Percentiles rank a stretch among this genome's conserved stretches.
Conservation (phyloP, 176 grass and related monocot genomes). For the Zizania latifolia region DNA sequence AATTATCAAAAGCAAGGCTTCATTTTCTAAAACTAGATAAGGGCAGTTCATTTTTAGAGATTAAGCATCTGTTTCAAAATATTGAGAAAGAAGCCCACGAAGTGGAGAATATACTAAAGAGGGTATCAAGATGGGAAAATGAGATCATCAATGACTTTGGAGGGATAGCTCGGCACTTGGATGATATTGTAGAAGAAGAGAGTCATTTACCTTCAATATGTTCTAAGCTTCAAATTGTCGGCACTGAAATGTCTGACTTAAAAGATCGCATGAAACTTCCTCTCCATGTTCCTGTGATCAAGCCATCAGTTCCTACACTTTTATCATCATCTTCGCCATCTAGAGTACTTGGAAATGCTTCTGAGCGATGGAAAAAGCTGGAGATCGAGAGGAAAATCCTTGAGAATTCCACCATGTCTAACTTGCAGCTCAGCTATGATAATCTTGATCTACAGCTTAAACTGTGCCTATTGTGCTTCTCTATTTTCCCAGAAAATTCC, state of each 20-base stretch:
- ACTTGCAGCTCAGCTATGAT: constrained; percentile 43
- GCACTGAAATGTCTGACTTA: constrained; percentile 28
- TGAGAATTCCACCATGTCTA: constrained; percentile 34
- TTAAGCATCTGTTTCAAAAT: constrained; percentile 29
- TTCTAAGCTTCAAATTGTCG: constrained; percentile 25
- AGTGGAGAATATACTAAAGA: constrained; percentile 23
- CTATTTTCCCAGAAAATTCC: constrained; percentile 58
- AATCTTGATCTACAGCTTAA: constrained; percentile 51
- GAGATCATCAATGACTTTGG: constrained; percentile 35
- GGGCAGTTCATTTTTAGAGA: constrained; percentile 12
- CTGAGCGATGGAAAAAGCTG: constrained; percentile 29
- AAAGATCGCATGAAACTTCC: constrained; percentile 41
- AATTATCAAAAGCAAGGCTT: constrained; percentile 11
- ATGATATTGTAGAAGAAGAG: constrained; percentile 44
- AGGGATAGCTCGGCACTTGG: constrained; percentile 39
- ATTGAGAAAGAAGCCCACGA: constrained; percentile 22
- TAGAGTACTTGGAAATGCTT: not conserved
- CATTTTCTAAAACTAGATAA: not conserved
- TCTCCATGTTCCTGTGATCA: constrained; percentile 23
- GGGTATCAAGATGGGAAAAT: constrained; percentile 33
- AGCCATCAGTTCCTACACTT: not conserved
- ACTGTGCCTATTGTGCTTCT: constrained; percentile 53
- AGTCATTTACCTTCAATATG: constrained; percentile 10
- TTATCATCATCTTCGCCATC: not conserved
- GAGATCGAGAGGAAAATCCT: constrained; percentile 39